A percentile compares a stretch with the other conserved stretches of the same genome.
Conservation (phyloP, 352 stramenopile genomes). For the Peronospora belbahrii region DNA sequence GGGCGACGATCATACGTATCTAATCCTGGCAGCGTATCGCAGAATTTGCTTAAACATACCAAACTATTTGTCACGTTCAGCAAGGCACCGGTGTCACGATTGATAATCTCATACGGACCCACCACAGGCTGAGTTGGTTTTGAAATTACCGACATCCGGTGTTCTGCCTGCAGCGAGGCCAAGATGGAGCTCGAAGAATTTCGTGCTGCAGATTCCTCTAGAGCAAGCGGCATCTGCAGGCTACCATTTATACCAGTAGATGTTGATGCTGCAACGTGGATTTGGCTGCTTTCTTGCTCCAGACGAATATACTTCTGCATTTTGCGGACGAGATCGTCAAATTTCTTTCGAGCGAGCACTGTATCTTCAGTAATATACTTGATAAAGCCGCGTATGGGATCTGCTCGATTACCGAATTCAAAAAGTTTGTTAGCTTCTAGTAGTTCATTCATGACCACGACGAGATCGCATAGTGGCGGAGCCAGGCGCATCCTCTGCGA, state of each 20-base stretch:
- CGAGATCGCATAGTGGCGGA: constrained; percentile 50
- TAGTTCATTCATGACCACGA: constrained; percentile 74
- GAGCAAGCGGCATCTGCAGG: constrained; percentile 8
- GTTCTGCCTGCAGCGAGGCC: constrained; percentile 13
- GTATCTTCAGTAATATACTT: constrained; percentile 62
- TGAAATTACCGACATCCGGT: constrained; percentile 2
- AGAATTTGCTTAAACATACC: constrained; percentile 63
- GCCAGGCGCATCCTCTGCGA: constrained; percentile 38
- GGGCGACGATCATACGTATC: constrained; percentile 76
- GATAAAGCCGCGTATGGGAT: constrained; percentile 34
- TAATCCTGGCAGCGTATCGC: constrained; percentile 67
- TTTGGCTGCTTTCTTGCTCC: constrained; percentile 29
- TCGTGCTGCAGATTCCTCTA: constrained; percentile 2
- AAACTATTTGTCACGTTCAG: constrained; percentile 64
- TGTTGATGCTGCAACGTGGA: neutral
- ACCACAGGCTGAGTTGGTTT: constrained; percentile 12
- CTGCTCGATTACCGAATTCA: constrained; percentile 48
- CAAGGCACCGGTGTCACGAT: constrained; percentile 57
- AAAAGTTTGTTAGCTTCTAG: constrained; percentile 67
- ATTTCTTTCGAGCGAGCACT: constrained; percentile 42
- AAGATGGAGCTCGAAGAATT: constrained; percentile 8
- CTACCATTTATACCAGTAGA: neutral
- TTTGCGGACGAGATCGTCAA: constrained; percentile 46
- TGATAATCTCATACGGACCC: constrained; percentile 44
- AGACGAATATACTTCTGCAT: constrained; percentile 50